Conservation (phyloP, 2,329 filamentous ascomycete species). For the Alternaria consortialis region DNA sequence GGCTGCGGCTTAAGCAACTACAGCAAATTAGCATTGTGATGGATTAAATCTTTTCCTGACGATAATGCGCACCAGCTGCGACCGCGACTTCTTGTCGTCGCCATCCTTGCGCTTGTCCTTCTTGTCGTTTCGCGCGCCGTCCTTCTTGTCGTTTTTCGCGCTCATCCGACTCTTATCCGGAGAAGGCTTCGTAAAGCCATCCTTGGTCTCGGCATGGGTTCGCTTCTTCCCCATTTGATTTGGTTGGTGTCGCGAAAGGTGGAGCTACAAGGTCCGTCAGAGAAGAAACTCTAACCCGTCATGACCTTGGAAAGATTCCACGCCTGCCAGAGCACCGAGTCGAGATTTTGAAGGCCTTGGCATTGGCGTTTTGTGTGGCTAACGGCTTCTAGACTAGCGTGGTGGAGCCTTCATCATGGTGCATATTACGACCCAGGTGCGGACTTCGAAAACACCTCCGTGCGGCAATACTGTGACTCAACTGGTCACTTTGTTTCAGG, state of each 20-base stretch:
- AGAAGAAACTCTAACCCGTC: slow-evolving; percentile 50
- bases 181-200: slow-evolving; percentile 51
- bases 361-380: slow-evolving; percentile 22
- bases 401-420: slow-evolving; percentile 21
- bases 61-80: slow-evolving; percentile 41
- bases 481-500: slow-evolving; percentile 19
- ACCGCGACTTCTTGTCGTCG: slow-evolving; percentile 40
- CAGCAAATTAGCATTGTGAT: slow-evolving; percentile 27
- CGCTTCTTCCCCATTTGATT: slow-evolving; percentile 54
- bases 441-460: slow-evolving; percentile 29
- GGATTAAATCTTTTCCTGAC: slow-evolving; percentile 3
- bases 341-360: slow-evolving; percentile 29
- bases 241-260: slow-evolving; percentile 35
- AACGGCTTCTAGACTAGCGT: slow-evolving; percentile 30
- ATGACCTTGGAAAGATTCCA: slow-evolving; percentile 40
- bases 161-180: slow-evolving; percentile 43
- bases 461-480: slow-evolving; percentile 35
- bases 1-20: slow-evolving; percentile 69
- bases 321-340: slow-evolving; percentile 21
- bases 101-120: slow-evolving; percentile 46
- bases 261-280: slow-evolving; percentile 49
- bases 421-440: slow-evolving; percentile 17
- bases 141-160: slow-evolving; percentile 36
- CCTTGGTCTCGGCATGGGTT: slow-evolving; percentile 52
- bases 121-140: slow-evolving; percentile 5